Percentiles rank a stretch among this genome's conserved stretches.
Evolutionary conservation across 2,329 filamentous ascomycete species (phyloP).

Genomic region (Trichoderma aggressivum): DNA sequence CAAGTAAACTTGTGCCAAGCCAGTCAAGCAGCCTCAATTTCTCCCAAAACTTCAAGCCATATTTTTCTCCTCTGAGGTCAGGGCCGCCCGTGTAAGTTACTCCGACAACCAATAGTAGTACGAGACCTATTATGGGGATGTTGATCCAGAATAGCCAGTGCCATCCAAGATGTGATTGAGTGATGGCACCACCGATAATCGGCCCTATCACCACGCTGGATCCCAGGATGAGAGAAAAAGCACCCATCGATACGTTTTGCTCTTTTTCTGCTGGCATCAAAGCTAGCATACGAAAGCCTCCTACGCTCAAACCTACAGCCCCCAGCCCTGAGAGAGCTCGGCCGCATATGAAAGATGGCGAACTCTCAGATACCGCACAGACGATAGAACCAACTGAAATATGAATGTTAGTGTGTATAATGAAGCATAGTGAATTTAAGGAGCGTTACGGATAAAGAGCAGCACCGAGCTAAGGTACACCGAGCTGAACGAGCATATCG

Average conservation of each 20-base stretch:
- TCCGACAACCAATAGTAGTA: neutral
- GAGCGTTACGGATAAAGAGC: neutral
- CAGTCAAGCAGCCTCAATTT: neutral
- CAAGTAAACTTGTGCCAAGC: neutral
- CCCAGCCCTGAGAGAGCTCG: neutral
- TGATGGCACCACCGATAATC: neutral
- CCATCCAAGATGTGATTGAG: neutral
- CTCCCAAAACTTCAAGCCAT: neutral
- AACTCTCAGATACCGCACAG: neutral
- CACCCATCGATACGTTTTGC: neutral
- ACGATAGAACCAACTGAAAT: neutral
- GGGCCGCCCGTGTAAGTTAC: neutral
- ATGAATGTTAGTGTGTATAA: neutral
- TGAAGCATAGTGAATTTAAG: neutral
- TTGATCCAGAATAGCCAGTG: slow-evolving; percentile 11
- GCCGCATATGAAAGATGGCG: neutral
- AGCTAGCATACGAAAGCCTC: slow-evolving; percentile 4
- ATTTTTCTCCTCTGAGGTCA: slow-evolving; percentile 1
- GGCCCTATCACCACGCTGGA: slow-evolving; percentile 1
- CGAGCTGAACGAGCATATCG: neutral
- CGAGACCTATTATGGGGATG: neutral
- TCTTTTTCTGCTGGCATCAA: neutral
- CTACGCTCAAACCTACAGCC: slow-evolving; percentile 4
- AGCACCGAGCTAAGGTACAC: neutral
- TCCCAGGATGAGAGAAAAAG: neutral